A percentile compares a stretch with the other conserved stretches of the same genome.
Evolutionary conservation across 768 basidiomycete genomes (phyloP).

Genomic region (Russula brevipes): DNA sequence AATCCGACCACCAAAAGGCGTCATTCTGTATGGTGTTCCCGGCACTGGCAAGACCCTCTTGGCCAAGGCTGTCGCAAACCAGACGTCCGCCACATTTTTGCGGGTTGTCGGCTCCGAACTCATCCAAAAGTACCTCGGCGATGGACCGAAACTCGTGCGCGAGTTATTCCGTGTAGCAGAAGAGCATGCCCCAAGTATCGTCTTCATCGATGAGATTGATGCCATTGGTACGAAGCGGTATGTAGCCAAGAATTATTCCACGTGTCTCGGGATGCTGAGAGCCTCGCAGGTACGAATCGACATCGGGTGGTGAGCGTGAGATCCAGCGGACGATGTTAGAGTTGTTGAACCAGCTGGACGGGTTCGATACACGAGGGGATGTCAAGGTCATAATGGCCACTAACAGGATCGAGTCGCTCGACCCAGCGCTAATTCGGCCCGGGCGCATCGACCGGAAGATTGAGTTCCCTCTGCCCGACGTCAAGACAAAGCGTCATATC

Average conservation of each 20-base stretch:
- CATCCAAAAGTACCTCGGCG: slow-evolving; percentile 99
- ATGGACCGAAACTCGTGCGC: slow-evolving; percentile 96
- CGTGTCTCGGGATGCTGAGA: background rate
- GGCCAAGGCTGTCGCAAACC: slow-evolving; percentile 96
- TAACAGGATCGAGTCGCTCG: slow-evolving; percentile 93
- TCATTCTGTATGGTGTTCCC: slow-evolving; percentile 97
- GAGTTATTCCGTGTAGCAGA: slow-evolving; percentile 97
- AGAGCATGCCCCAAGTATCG: slow-evolving; percentile 96
- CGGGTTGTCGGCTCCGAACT: slow-evolving; percentile 97
- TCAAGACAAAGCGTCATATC: slow-evolving; percentile 98
- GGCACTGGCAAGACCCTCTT: slow-evolving; percentile 98
- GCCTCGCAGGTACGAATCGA: slow-evolving; percentile 82
- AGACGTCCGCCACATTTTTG: slow-evolving; percentile 96
- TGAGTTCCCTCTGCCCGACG: slow-evolving; percentile 94
- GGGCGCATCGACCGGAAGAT: slow-evolving; percentile 99
- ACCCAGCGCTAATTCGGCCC: slow-evolving; percentile 96
- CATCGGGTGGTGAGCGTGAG: slow-evolving; percentile 97
- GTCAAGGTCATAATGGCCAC: slow-evolving; percentile 99
- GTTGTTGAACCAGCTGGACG: slow-evolving; percentile 95
- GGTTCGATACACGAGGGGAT: slow-evolving; percentile 99
- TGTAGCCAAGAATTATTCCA: slow-evolving; percentile 25
- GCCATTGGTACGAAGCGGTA: slow-evolving; percentile 89
- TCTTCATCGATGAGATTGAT: slow-evolving; percentile 99
- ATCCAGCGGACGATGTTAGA: slow-evolving; percentile 99
- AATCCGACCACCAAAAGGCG: slow-evolving; percentile 98